A percentile compares a stretch with the other conserved stretches of the same genome.
Evolutionary conservation across 495 filamentous ascomycete species (phyloP).

Genomic region (Penicillium bialowiezense): DNA sequence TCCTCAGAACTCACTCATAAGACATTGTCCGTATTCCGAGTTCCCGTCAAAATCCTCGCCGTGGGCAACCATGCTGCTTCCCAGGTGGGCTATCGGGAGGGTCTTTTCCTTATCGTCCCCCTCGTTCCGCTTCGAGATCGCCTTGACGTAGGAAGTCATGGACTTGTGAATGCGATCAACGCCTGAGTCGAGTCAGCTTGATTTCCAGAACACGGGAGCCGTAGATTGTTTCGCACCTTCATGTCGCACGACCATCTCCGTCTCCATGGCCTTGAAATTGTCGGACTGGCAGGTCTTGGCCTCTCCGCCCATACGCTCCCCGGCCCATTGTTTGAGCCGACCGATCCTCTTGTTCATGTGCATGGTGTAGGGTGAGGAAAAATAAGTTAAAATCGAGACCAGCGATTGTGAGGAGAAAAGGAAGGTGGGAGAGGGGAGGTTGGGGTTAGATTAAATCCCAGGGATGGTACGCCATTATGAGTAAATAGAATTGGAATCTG

Average conservation of each 20-base stretch:
- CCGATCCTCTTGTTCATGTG: slow-evolving; percentile 95
- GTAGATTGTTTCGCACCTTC: slow-evolving; percentile 64
- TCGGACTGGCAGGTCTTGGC: slow-evolving; percentile 85
- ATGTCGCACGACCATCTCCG: slow-evolving; percentile 88
- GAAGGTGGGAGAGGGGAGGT: slow-evolving; percentile 7
- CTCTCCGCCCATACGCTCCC: slow-evolving; percentile 94
- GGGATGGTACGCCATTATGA: slow-evolving; percentile 10
- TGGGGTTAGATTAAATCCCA: slow-evolving; percentile 8
- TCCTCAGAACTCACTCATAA: slow-evolving; percentile 65
- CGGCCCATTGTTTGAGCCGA: slow-evolving; percentile 97
- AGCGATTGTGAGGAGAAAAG: slow-evolving; percentile 6
- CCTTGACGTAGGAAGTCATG: slow-evolving; percentile 87
- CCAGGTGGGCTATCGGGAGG: slow-evolving; percentile 76
- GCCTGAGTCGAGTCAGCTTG: slow-evolving; percentile 48
- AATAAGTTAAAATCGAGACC: slow-evolving; percentile 6
- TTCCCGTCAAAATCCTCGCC: slow-evolving; percentile 91
- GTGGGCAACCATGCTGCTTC: slow-evolving; percentile 83
- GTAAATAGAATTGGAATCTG: neutral
- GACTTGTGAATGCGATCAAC: slow-evolving; percentile 90
- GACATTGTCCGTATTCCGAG: slow-evolving; percentile 88
- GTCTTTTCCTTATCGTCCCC: slow-evolving; percentile 82
- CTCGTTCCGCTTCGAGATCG: slow-evolving; percentile 81
- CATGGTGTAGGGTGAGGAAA: slow-evolving; percentile 52
- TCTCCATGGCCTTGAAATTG: slow-evolving; percentile 89
- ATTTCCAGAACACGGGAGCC: neutral